These are phyloP conservation scores for Saururus chinensis DNA, from an alignment of 164 flowering plant genomes.

Conservation along the genomic window DNA sequence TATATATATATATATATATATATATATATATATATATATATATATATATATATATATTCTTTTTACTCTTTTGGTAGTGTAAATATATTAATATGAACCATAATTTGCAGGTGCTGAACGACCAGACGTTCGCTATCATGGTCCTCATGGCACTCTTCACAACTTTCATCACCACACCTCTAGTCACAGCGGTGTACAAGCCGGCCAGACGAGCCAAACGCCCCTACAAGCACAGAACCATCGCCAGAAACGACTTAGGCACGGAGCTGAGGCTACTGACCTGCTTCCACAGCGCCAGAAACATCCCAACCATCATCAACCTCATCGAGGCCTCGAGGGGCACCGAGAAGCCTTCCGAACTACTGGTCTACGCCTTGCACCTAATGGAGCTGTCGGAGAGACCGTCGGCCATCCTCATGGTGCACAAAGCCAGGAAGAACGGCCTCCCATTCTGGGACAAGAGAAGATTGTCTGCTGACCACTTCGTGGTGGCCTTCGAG, in stretches of 20 bases:
- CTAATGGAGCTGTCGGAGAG: conserved; percentile 76
- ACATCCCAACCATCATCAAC: conserved; percentile 45
- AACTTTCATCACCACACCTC: conserved; percentile 67
- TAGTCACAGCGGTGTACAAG: conserved; percentile 46
- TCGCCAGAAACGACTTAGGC: conserved; percentile 11
- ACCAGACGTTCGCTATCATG: conserved; percentile 68
- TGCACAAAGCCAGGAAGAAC: conserved; percentile 53
- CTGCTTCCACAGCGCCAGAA: conserved; percentile 43
- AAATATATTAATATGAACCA: too few species aligned
- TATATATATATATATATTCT: too few species aligned
- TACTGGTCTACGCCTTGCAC: conserved; percentile 61
- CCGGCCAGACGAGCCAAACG: conserved; percentile 12
- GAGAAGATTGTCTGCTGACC: conserved; percentile 23
- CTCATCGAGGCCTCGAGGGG: conserved; percentile 62
- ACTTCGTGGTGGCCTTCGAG: conserved; percentile 52
- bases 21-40: too few species aligned
- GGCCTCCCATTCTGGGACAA: conserved; percentile 73
- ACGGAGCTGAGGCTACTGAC: conserved; percentile 36
- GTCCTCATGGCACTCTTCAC: conserved; percentile 79
- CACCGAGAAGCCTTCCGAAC: conserved; percentile 20
- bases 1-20: too few species aligned
- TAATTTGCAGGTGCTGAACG: conserved; percentile 50
- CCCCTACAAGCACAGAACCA: conserved; percentile 22
- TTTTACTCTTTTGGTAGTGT: too few species aligned
- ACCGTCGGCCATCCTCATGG: conserved; percentile 69